Evolutionary conservation across 2,329 filamentous ascomycete genomes (phyloP).

Genomic region (Xylariaceae sp.): DNA sequence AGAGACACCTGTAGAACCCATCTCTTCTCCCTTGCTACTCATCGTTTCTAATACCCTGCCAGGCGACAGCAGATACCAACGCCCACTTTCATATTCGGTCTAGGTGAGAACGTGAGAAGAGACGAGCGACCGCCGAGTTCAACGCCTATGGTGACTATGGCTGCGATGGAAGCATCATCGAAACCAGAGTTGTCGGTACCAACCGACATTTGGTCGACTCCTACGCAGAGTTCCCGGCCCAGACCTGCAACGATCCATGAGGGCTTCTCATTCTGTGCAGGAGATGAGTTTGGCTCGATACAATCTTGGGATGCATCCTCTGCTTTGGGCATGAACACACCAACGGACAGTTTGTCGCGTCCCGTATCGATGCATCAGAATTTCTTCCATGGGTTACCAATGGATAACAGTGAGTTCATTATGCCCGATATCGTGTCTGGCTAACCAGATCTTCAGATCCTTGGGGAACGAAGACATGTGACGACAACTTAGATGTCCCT

Average conservation of each 20-base stretch:
- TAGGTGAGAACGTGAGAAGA: conserved; percentile 45
- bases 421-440: conserved; percentile 3
- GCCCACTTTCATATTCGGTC: conserved; percentile 47
- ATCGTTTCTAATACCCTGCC: conserved; percentile 35
- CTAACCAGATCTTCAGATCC: conserved; percentile 34
- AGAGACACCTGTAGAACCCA: conserved; percentile 49
- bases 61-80: conserved; percentile 47
- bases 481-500: conserved; percentile 54
- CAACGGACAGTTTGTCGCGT: conserved; percentile 49
- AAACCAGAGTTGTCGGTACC: conserved; percentile 46
- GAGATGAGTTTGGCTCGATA: conserved; percentile 49
- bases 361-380: conserved; percentile 57
- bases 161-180: conserved; percentile 44
- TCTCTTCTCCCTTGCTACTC: conserved; percentile 13
- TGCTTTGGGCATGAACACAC: conserved; percentile 47
- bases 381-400: conserved; percentile 48
- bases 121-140: conserved; percentile 41
- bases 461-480: conserved; percentile 55
- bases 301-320: conserved; percentile 55
- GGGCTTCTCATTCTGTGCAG: conserved; percentile 56
- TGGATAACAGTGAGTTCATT: conserved; percentile 45
- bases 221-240: conserved; percentile 47
- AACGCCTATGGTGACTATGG: conserved; percentile 46
- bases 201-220: conserved; percentile 52
- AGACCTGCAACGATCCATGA: conserved; percentile 59